Evolutionary conservation across 345 rosid species (phyloP).

Genomic region (Geranium rotundifolium): DNA sequence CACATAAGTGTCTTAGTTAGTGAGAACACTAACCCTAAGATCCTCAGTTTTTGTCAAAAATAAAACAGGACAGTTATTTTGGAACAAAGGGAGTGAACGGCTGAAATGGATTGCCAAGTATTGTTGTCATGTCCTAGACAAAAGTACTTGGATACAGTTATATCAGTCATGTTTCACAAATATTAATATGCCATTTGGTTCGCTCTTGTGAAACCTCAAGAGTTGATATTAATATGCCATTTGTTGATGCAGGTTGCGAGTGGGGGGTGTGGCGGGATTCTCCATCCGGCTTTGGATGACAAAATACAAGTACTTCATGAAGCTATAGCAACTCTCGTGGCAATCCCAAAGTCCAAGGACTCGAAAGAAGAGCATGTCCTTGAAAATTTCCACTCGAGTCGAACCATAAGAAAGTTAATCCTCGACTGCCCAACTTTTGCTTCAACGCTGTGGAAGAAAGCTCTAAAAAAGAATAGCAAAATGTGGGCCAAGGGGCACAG

Average conservation of each 20-base stretch:
- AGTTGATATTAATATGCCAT: no score
- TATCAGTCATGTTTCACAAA: no score
- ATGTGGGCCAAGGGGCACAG: slow-evolving; percentile 83
- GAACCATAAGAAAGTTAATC: slow-evolving; percentile 66
- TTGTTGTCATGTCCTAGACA: no score
- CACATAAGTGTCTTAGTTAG: no score
- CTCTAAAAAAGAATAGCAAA: slow-evolving; percentile 54
- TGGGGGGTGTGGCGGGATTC: slow-evolving; percentile 62
- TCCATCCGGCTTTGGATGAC: slow-evolving; percentile 33
- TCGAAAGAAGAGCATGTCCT: slow-evolving; percentile 50
- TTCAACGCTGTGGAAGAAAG: slow-evolving; percentile 69
- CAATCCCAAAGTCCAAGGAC: slow-evolving; percentile 47
- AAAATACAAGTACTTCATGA: no score
- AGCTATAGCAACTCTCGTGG: no score
- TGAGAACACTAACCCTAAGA: neutral
- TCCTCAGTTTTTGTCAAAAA: neutral
- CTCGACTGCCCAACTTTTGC: slow-evolving; percentile 52
- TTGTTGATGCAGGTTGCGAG: slow-evolving; percentile 48
- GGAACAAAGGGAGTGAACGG: no score
- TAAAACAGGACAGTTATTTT: no score
- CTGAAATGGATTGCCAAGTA: no score
- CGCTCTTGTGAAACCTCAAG: no score
- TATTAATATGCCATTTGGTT: no score
- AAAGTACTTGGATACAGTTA: no score
- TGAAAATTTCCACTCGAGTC: slow-evolving; percentile 75